Evolutionary conservation across 23 red algal species (phyloP), one percentile per base, ranked within the genome.

Genomic region (Gracilariopsis chorda): DNA sequence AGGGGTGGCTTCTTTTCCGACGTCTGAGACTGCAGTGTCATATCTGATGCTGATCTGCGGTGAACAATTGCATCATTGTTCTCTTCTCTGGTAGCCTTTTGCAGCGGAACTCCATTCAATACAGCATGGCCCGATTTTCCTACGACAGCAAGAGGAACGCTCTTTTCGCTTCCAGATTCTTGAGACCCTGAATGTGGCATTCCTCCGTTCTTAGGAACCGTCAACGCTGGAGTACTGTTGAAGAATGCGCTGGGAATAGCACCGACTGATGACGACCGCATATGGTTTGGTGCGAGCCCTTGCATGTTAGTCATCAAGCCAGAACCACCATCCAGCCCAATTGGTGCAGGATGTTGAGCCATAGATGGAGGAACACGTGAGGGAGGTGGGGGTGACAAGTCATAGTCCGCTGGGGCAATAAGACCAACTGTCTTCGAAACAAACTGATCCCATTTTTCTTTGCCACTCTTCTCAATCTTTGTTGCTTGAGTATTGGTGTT

Each of bases 1-100:
- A 64, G 40, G 7, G 85, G 85, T 5, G 85, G 85, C 40, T 78
- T 77, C 58, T 60, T 89, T 24, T 89, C 85, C 2, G 82, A 86
- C 7, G 82, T 86, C 45, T 86, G 82, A 36, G 82, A 86, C 17
- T 51, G 57, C n/a, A 71, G 17, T 8, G 82, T 86, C 82, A 86
- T 86, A 35, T 86, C 82, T 11, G 82, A 86, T 51, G 82, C 60
- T 20, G 82, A 86, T 23, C 82, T 58, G 4, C 82, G 82, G 71
- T 86, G 82, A 20, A 59, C 48, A 59, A 80, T 21, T 23, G 67
- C 67, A 73, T 73, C 40, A 47, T 36, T 46, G n/a, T 80, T 58
- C 52, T 56, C 49, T 40, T 55, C 75, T 42, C 75, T 59, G 12
- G 75, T 59, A 33, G 21, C 25, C 46, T 86, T 39, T 29, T 86